Conservation (phyloP, 208 protist species). For the Vickermania spadyakhi region DNA sequence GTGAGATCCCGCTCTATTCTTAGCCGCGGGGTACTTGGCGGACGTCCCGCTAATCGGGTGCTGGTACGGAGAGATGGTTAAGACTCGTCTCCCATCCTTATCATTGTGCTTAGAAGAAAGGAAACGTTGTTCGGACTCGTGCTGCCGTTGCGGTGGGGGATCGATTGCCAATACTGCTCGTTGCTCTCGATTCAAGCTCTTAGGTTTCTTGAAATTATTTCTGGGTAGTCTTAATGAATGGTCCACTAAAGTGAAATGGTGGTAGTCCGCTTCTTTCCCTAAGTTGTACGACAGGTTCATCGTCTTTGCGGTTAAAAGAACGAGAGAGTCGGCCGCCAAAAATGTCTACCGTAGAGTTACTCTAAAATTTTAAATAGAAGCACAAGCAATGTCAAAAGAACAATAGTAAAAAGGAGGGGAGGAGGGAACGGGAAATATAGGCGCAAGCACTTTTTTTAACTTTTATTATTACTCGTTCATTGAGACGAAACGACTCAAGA, state of each 20-base stretch:
- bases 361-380: not conserved
- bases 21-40: not conserved
- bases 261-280: not conserved
- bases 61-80: not conserved
- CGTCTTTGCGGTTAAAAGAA: not conserved
- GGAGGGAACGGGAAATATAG: not conserved
- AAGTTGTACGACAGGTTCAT: not conserved
- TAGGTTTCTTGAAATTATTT: not conserved
- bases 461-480: not conserved
- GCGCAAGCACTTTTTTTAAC: not conserved
- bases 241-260: not conserved
- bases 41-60: not conserved
- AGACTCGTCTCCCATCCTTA: not conserved
- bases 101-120: not conserved
- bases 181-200: not conserved
- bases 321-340: not conserved
- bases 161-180: not conserved
- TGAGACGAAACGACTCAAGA: not conserved
- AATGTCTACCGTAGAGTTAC: not conserved
- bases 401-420: not conserved
- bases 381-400: not conserved
- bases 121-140: not conserved
- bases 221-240: not conserved
- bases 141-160: not conserved
- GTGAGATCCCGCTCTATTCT: not conserved